phyloP scores from a whole-genome alignment of 2,329 filamentous ascomycete species.

The Coccinonectria pachysandricola region DNA sequence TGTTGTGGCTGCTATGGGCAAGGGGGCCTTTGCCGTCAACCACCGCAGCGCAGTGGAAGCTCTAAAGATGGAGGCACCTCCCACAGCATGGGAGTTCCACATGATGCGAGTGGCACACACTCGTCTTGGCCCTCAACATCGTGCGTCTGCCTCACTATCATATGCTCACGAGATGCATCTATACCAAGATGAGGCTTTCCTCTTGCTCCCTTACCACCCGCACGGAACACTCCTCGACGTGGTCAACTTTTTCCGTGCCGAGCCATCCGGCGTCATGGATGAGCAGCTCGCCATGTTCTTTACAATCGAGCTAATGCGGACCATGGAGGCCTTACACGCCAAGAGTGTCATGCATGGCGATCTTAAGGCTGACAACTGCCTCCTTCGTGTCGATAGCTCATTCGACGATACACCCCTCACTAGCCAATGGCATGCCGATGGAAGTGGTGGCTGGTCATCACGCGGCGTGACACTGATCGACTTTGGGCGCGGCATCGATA shows the following conservation, averaged over 20 bases:
- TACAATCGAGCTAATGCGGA: slow-evolving; percentile 79
- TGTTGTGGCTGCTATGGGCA: slow-evolving; percentile 44
- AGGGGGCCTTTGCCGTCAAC: slow-evolving; percentile 46
- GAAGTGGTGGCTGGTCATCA: slow-evolving; percentile 64
- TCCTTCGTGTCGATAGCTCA: slow-evolving; percentile 63
- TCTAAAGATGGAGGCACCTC: slow-evolving; percentile 87
- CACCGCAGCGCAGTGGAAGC: slow-evolving; percentile 61
- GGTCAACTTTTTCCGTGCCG: slow-evolving; percentile 73
- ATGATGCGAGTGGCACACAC: slow-evolving; percentile 77
- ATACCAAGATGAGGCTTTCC: slow-evolving; percentile 80
- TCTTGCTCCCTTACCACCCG: slow-evolving; percentile 77
- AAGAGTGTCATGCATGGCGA: slow-evolving; percentile 82
- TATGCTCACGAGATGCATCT: slow-evolving; percentile 84
- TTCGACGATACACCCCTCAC: slow-evolving; percentile 37
- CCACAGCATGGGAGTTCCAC: slow-evolving; percentile 90
- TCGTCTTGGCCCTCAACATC: slow-evolving; percentile 60
- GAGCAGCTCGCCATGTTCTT: slow-evolving; percentile 94
- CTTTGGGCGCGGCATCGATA: slow-evolving; percentile 90
- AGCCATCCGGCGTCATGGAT: slow-evolving; percentile 69
- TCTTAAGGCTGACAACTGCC: slow-evolving; percentile 89
- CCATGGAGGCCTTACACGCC: slow-evolving; percentile 74
- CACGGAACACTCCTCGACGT: slow-evolving; percentile 93
- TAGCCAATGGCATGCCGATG: slow-evolving; percentile 60
- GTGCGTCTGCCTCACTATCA: slow-evolving; percentile 68
- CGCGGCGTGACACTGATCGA: slow-evolving; percentile 86